Evolutionary conservation across 176 grass and related monocot genomes (phyloP), one percentile per base, ranked within the genome.

Genomic region (Aegilops tauschii): DNA sequence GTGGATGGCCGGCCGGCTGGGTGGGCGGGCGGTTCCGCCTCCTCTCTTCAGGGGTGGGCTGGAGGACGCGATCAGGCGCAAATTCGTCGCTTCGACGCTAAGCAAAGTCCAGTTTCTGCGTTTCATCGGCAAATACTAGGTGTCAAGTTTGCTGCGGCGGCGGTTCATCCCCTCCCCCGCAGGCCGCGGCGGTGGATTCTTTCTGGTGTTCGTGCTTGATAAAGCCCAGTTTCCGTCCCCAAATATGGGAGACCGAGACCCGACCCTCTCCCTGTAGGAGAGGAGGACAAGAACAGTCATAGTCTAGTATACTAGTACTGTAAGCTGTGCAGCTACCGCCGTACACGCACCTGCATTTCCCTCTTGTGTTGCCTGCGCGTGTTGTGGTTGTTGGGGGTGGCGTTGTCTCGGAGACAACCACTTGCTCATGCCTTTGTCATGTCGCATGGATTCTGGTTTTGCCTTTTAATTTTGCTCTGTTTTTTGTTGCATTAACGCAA

Each of bases 401-500:
- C 17, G 75, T 54, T 66, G 76, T 65, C 68, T 56, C 9, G 68
- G 68, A 68, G 63, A 81, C 61, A 61, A 65, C 64, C 13, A 77
- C 50, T 82, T 78, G 83, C 30, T 80, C 44, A 79, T 87, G 74
- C 76, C 31, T 17, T 90, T 68, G 67, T 52, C 84, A 79, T 87
- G 84, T 45, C 44, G 34, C 78, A 23, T 1, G 17, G 20, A 11
- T 17, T 64, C 62, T 12, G 29, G 4, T 50, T 70, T 18, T 72
- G 1, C 65, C 56, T 79, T 67, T 52, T 0, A 71, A 42, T 18
- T 76, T 76, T 1, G 2, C 73, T 76, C 47, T 86, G 0, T 78
- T 7, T 36, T 77, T 23, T 12, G 54, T 69, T 72, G 50, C 76
- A 12, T 64, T 75, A 28, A 68, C 59, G 39, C 18, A 77, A 47